A percentile compares a stretch with the other conserved stretches of the same genome.
These are phyloP conservation scores for Solanum phureja DNA, from an alignment of 257 asterid species.

Conservation along the genomic window DNA sequence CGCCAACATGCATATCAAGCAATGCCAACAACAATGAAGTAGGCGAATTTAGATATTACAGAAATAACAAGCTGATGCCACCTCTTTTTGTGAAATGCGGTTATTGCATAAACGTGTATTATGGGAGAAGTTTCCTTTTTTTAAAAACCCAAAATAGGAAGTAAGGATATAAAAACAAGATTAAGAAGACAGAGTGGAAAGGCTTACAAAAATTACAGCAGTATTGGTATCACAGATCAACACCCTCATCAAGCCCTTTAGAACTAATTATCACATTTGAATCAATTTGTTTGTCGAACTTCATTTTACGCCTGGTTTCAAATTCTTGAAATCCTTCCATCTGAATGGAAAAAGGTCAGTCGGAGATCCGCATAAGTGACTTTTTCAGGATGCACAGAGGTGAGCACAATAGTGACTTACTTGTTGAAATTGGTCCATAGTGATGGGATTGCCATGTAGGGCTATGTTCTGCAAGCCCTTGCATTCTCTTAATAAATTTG, in stretches of 20 bases:
- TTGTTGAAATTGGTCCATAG: slow-evolving; percentile 90
- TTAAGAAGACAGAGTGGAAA: neutral
- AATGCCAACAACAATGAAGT: neutral
- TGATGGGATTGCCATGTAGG: slow-evolving; percentile 87
- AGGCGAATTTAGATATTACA: neutral
- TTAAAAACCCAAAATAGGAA: neutral
- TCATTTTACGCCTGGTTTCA: slow-evolving; percentile 79
- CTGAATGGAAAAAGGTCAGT: slow-evolving; percentile 20
- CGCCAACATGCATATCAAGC: neutral
- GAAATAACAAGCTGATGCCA: neutral
- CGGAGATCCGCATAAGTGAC: neutral
- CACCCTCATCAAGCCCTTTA: slow-evolving; percentile 92
- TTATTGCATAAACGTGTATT: neutral
- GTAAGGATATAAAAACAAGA: neutral
- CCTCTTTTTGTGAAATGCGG: neutral
- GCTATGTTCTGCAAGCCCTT: slow-evolving; percentile 72
- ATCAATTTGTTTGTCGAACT: slow-evolving; percentile 87
- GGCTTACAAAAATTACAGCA: neutral
- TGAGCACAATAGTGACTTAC: slow-evolving; percentile 13
- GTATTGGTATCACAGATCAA: slow-evolving; percentile 45
- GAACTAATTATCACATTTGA: slow-evolving; percentile 85
- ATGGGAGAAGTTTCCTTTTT: neutral
- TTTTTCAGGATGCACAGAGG: neutral
- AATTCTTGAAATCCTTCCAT: slow-evolving; percentile 85
- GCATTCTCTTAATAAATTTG: slow-evolving; percentile 70